A percentile compares a stretch with the other conserved stretches of the same genome.
Evolutionary conservation across 1,284 basidiomycete genomes (phyloP).

Genomic region (Butyriboletus appendiculatus): DNA sequence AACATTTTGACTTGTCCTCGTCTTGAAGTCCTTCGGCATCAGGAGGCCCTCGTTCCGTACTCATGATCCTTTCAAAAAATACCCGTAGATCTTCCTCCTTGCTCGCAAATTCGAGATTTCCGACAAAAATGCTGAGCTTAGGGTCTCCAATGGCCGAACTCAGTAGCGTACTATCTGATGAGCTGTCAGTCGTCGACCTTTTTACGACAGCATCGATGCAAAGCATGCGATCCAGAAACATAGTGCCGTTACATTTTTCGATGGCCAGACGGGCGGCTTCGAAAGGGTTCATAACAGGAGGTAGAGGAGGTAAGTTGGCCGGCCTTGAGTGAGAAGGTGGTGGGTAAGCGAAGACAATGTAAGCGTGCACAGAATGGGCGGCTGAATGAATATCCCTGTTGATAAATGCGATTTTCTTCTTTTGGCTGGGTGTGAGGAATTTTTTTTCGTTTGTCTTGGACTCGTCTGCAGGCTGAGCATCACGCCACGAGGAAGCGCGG

Average conservation of each 20-base stretch:
- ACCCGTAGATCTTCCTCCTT: constrained; percentile 88
- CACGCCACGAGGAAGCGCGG: constrained; percentile 71
- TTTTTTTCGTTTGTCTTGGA: constrained; percentile 55
- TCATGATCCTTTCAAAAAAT: constrained; percentile 84
- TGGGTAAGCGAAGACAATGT: constrained; percentile 83
- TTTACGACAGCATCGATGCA: constrained; percentile 71
- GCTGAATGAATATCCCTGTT: constrained; percentile 83
- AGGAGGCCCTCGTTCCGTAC: constrained; percentile 68
- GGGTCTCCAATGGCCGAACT: constrained; percentile 51
- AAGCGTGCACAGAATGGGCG: constrained; percentile 77
- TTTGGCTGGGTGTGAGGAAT: constrained; percentile 82
- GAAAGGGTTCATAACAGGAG: constrained; percentile 64
- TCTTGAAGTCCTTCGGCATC: constrained; percentile 28
- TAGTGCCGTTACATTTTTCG: constrained; percentile 65
- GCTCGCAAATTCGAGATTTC: constrained; percentile 90
- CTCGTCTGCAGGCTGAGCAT: constrained; percentile 45
- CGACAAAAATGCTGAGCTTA: constrained; percentile 88
- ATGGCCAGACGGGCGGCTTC: constrained; percentile 69
- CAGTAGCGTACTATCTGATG: constrained; percentile 1
- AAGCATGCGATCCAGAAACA: constrained; percentile 75
- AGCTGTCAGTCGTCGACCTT: constrained; percentile 11
- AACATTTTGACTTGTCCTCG: constrained; percentile 43
- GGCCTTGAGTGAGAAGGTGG: constrained; percentile 43
- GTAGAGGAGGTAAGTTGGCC: constrained; percentile 58
- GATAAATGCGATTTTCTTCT: constrained; percentile 95